Conservation (phyloP, 768 basidiomycete genomes). For the Psilocybe subaeruginosa region DNA sequence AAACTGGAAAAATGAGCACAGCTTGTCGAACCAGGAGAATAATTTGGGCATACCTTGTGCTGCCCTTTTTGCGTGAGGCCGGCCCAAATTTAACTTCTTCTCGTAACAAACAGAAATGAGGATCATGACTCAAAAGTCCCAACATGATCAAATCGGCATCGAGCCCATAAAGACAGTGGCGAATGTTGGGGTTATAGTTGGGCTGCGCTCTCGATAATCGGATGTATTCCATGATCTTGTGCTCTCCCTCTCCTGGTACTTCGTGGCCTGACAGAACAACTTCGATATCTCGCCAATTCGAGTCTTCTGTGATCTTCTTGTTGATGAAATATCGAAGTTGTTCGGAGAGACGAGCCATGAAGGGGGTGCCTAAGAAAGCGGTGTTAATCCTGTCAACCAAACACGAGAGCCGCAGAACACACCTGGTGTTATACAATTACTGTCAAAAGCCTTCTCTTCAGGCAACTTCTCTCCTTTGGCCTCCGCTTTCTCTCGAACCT, state of each 20-base stretch:
- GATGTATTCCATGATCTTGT: constrained; percentile 99
- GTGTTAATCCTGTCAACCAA: not conserved
- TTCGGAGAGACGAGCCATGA: constrained; percentile 91
- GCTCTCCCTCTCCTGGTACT: constrained; percentile 98
- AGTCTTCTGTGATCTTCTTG: constrained; percentile 97
- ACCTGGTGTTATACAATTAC: constrained; percentile 99
- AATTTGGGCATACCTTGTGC: constrained; percentile 40
- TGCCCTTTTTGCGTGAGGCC: constrained; percentile 70
- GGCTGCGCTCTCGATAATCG: constrained; percentile 92
- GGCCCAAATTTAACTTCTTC: constrained; percentile 99
- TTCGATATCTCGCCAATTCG: constrained; percentile 90
- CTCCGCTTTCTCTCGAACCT: constrained; percentile 84
- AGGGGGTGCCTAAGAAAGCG: constrained; percentile 67
- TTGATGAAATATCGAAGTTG: constrained; percentile 96
- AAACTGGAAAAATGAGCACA: constrained; percentile 34
- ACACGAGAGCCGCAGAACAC: constrained; percentile 24
- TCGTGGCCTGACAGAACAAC: constrained; percentile 97
- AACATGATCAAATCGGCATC: constrained; percentile 99
- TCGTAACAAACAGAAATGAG: constrained; percentile 95
- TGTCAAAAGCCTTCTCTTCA: constrained; percentile 94
- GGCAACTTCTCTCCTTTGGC: constrained; percentile 90
- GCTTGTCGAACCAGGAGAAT: constrained; percentile 22
- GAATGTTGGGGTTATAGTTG: constrained; percentile 93
- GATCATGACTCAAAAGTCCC: constrained; percentile 95
- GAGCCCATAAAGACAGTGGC: constrained; percentile 97